Percentiles rank a stretch among this genome's conserved stretches.
Conservation (phyloP, 1,139 yeast genomes). For the Yamadazyma conglobata region DNA sequence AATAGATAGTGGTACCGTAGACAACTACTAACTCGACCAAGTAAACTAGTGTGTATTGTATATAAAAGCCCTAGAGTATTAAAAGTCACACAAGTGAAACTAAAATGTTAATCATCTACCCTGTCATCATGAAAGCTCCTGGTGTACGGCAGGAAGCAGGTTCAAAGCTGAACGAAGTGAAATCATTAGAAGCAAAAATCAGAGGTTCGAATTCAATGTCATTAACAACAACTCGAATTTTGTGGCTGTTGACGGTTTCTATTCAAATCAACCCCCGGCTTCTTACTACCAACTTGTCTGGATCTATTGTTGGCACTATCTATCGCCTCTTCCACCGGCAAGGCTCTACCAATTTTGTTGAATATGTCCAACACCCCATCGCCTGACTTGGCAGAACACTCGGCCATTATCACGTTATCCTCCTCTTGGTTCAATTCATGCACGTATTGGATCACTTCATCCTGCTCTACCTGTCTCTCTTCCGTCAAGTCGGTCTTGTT, state of each 20-base stretch:
- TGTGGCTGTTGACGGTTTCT: constrained; percentile 24
- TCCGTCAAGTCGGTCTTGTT: constrained; percentile 74
- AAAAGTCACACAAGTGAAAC: no score
- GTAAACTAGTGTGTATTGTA: no score
- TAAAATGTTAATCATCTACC: no score
- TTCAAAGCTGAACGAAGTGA: no score
- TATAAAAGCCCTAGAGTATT: no score
- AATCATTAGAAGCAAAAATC: no score
- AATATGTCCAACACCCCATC: constrained; percentile 46
- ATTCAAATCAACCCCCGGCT: constrained; percentile 38
- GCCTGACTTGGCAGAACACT: constrained; percentile 48
- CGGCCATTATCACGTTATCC: constrained; percentile 29
- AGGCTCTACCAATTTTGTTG: constrained; percentile 38
- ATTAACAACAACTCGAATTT: constrained; percentile 27
- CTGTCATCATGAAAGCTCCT: no score
- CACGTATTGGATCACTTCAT: constrained; percentile 36
- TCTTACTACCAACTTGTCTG: constrained; percentile 19
- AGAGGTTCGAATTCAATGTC: no score
- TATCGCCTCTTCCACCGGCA: constrained; percentile 42
- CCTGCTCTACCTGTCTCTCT: constrained; percentile 44
- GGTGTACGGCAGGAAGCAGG: no score
- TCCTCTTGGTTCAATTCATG: constrained; percentile 27
- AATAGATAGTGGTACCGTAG: no score
- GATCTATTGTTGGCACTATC: constrained; percentile 24
- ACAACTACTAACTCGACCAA: no score